A percentile compares a stretch with the other conserved stretches of the same genome.
Conservation (phyloP, 768 basidiomycete genomes). For the Amanita rubescens region DNA sequence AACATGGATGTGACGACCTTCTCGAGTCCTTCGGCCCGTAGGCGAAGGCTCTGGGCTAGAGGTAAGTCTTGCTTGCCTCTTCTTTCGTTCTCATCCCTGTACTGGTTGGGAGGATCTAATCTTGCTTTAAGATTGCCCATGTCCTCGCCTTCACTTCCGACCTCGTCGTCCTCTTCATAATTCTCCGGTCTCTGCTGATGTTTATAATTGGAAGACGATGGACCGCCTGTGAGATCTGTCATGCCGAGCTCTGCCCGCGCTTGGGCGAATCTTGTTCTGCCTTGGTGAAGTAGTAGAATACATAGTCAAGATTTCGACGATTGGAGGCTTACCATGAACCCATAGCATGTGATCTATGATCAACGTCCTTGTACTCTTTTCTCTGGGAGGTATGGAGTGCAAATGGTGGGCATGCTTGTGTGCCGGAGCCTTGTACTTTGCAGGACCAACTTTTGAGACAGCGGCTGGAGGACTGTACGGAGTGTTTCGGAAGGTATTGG, state of each 20-base stretch:
- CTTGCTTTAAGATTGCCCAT: slow-evolving; percentile 43
- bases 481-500: background rate
- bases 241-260: slow-evolving; percentile 81
- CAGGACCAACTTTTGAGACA: background rate
- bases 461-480: slow-evolving; percentile 2
- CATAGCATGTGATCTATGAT: slow-evolving; percentile 86
- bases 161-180: slow-evolving; percentile 69
- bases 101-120: slow-evolving; percentile 33
- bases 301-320: background rate
- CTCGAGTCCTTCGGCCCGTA: slow-evolving; percentile 76
- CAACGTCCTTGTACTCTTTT: slow-evolving; percentile 83
- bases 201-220: slow-evolving; percentile 48
- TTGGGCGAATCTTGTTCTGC: slow-evolving; percentile 72
- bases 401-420: slow-evolving; percentile 87
- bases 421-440: slow-evolving; percentile 26
- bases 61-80: slow-evolving; percentile 50
- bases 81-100: slow-evolving; percentile 51
- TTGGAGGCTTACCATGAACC: slow-evolving; percentile 49
- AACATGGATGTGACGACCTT: slow-evolving; percentile 80
- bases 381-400: slow-evolving; percentile 78
- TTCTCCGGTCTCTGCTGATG: slow-evolving; percentile 67
- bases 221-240: slow-evolving; percentile 73
- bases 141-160: slow-evolving; percentile 58
- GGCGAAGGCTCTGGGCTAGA: slow-evolving; percentile 55
- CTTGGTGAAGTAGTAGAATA: slow-evolving; percentile 16